Conservation (phyloP, 2,329 filamentous ascomycete species). For the Allantophomopsis cytisporea region DNA sequence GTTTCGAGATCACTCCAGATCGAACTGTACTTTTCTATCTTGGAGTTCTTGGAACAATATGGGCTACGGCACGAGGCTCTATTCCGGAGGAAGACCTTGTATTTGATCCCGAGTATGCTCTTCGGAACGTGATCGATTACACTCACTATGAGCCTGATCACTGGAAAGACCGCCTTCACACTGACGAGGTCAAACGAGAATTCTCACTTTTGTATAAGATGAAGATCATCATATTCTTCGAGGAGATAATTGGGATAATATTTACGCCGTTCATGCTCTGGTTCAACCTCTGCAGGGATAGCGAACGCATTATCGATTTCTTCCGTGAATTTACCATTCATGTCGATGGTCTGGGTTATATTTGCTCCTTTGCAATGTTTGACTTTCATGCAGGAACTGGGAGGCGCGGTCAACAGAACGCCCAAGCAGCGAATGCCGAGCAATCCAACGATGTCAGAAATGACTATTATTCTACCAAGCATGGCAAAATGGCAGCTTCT, state of each 20-base stretch:
- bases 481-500: conserved; percentile 96
- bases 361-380: conserved; percentile 95
- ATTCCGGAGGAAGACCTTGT: conserved; percentile 81
- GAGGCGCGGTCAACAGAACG: conserved; percentile 27
- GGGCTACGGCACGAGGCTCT: conserved; percentile 69
- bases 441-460: conserved; percentile 56
- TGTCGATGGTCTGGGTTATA: conserved; percentile 88
- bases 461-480: conserved; percentile 89
- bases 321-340: conserved; percentile 97
- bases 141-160: conserved; percentile 84
- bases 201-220: conserved; percentile 86
- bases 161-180: conserved; percentile 85
- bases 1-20: conserved; percentile 82
- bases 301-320: conserved; percentile 90
- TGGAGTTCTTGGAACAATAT: conserved; percentile 68
- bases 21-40: conserved; percentile 86
- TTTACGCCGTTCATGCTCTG: conserved; percentile 83
- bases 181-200: conserved; percentile 81
- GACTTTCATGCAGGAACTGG: conserved; percentile 79
- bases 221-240: conserved; percentile 80
- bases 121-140: conserved; percentile 81
- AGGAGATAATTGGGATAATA: conserved; percentile 85
- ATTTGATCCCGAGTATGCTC: conserved; percentile 81
- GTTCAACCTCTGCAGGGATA: conserved; percentile 74
- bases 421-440: conserved; percentile 7